Percentiles rank a stretch among this genome's conserved stretches.
Conservation (phyloP, 2,329 filamentous ascomycete species). For the Bisporella sp. region DNA sequence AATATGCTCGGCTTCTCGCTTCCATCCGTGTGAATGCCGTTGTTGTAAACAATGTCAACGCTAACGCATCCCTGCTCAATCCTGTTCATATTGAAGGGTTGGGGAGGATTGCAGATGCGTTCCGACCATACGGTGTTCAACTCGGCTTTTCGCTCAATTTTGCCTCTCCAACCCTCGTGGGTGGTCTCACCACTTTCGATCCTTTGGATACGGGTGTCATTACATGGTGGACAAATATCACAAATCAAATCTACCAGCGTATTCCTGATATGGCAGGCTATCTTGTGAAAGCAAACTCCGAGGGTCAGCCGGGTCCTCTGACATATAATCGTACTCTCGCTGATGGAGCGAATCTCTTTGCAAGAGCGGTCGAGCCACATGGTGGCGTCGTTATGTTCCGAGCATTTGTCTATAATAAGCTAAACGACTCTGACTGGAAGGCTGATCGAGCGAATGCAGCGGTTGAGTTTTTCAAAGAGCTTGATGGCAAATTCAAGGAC, state of each 20-base stretch:
- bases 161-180: conserved; percentile 51
- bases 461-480: conserved; percentile 56
- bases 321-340: conserved; percentile 65
- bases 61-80: conserved; percentile 51
- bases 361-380: conserved; percentile 47
- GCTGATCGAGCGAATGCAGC: conserved; percentile 64
- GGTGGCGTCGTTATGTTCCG: conserved; percentile 63
- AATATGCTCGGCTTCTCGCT: conserved; percentile 60
- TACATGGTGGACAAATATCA: conserved; percentile 55
- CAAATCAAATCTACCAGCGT: conserved; percentile 48
- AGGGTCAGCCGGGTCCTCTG: conserved; percentile 63
- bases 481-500: conserved; percentile 60
- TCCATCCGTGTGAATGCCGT: conserved; percentile 61
- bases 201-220: conserved; percentile 54
- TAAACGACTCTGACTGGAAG: conserved; percentile 54
- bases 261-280: conserved; percentile 65
- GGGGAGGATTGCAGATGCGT: conserved; percentile 53
- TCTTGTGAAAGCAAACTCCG: conserved; percentile 64
- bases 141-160: conserved; percentile 64
- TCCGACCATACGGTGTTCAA: conserved; percentile 61
- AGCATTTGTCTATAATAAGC: conserved; percentile 62
- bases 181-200: conserved; percentile 54
- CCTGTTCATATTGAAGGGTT: conserved; percentile 53
- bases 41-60: conserved; percentile 67
- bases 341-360: conserved; percentile 63